Base-by-base conservation (phyloP, 805 yeast genomes). In the Ogataea corticis region DNA sequence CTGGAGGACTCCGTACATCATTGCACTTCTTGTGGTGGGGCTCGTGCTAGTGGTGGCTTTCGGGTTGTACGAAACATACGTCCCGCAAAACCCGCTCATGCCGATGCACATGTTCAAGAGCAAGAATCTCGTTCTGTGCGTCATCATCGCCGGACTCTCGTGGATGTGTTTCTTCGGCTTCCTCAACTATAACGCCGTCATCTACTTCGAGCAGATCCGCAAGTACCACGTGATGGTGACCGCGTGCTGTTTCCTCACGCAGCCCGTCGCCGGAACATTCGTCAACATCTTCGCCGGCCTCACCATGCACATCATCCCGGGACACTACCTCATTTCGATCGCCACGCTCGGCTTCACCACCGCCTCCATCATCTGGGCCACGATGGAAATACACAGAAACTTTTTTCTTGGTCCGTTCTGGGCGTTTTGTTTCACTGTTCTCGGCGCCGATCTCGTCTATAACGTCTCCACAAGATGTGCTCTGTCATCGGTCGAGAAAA, bases 351-450 rank as follows among this genome's bases (percentile, higher is more conserved):
- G 71, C 2, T 74, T 70, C 48, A 31, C 67, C 15, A 66, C 57
- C 3, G 52, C 74, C 6, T 48, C 69, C 6, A 58, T 75, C 16
- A 54, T 74, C 10, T 75, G 79, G 79, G 68, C 71, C 0, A 69
- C 77, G 1, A 58, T 65, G 48, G 50, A 63, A 3, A 60, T 63
- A 1, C 49, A 62, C 27, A 51, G 70, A 28, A 57, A 59, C 32
- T 76, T 71, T 51, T 76, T 75, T 64, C 57, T 70, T 4, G 72
- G 76, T 14, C 75, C 79, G 16, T 73, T 76, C 45, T 73, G 74
- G 58, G 68, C 76, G 0, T 64, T 69, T 41, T 53, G 65, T 12
- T 51, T 70, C 21, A 56, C 68, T 0, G 77, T 73, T 27, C 32
- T 75, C 13, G 79, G 79, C 0, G 78, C 78, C 0, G 80, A 76